A percentile compares a stretch with the other conserved stretches of the same genome.
phyloP scores from a whole-genome alignment of 2,329 filamentous ascomycete species.

The Talaromyces sp. region DNA sequence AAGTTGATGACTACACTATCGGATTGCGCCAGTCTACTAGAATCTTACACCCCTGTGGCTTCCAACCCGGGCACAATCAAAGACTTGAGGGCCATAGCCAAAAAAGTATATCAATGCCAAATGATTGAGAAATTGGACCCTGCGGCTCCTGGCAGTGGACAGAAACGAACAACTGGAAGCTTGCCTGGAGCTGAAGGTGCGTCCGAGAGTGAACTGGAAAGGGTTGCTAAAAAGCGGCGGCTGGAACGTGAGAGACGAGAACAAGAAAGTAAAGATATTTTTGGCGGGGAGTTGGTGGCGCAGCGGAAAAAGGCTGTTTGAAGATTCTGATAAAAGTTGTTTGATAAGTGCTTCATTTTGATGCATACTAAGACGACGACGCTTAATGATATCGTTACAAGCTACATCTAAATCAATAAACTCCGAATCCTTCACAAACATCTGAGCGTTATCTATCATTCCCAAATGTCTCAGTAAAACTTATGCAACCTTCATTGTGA shows the following conservation, averaged over 20 bases:
- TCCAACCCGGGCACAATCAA: conserved; percentile 42
- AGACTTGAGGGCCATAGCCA: conserved; percentile 45
- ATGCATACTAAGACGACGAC: background rate
- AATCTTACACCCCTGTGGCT: conserved; percentile 38
- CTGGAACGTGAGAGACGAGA: conserved; percentile 30
- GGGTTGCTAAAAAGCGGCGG: conserved; percentile 41
- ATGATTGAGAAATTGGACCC: conserved; percentile 48
- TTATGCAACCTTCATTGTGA: background rate
- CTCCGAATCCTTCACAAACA: background rate
- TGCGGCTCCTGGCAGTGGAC: conserved; percentile 33
- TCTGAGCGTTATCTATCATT: too few species aligned
- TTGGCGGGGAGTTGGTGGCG: conserved; percentile 37
- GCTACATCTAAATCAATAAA: background rate
- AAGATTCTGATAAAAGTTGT: background rate
- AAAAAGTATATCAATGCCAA: conserved; percentile 49
- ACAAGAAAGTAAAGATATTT: conserved; percentile 30
- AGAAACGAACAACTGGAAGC: conserved; percentile 41
- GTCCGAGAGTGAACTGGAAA: conserved; percentile 37
- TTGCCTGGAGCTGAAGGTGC: conserved; percentile 26
- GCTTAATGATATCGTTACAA: background rate
- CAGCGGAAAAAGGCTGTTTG: conserved; percentile 30
- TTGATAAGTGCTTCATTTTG: background rate
- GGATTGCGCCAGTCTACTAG: conserved; percentile 39
- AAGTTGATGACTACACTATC: conserved; percentile 39
- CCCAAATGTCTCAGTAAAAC: background rate